Percentiles rank a stretch among this genome's conserved stretches.
Evolutionary conservation across 73 alveolate species (phyloP).

Genomic region (Blepharisma japonicum): DNA sequence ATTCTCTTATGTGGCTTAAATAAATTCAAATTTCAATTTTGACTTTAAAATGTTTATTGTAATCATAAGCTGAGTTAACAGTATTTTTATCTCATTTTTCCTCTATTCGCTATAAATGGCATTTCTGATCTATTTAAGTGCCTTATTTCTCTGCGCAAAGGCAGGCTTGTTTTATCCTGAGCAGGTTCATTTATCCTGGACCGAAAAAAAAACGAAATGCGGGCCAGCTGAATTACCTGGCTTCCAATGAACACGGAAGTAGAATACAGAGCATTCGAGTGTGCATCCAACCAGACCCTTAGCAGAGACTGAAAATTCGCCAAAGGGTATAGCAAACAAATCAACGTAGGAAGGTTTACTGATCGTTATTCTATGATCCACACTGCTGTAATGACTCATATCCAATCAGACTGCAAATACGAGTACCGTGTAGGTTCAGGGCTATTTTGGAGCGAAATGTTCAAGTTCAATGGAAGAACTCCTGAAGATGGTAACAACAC

Average conservation of each 20-base stretch:
- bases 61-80: too few relatives aligned
- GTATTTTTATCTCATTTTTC: too few relatives aligned
- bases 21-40: too few relatives aligned
- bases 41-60: too few relatives aligned
- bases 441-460: background rate
- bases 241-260: background rate
- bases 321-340: background rate
- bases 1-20: too few relatives aligned
- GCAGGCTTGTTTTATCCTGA: slow-evolving; percentile 1
- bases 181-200: background rate
- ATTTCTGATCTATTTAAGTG: too few relatives aligned
- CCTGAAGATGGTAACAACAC: background rate
- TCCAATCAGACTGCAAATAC: background rate
- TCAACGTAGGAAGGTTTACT: background rate
- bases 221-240: background rate
- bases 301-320: background rate
- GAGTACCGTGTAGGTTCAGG: background rate
- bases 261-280: background rate
- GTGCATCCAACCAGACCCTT: background rate
- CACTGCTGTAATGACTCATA: background rate
- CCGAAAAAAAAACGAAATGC: slow-evolving; percentile 5
- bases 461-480: slow-evolving; percentile 6
- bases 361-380: background rate
- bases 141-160: too few relatives aligned
- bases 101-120: too few relatives aligned